Percentiles rank a stretch among this genome's conserved stretches.
These are phyloP conservation scores for Termitomyces sp. DNA, from an alignment of 768 basidiomycete genomes.

Conservation along the genomic window DNA sequence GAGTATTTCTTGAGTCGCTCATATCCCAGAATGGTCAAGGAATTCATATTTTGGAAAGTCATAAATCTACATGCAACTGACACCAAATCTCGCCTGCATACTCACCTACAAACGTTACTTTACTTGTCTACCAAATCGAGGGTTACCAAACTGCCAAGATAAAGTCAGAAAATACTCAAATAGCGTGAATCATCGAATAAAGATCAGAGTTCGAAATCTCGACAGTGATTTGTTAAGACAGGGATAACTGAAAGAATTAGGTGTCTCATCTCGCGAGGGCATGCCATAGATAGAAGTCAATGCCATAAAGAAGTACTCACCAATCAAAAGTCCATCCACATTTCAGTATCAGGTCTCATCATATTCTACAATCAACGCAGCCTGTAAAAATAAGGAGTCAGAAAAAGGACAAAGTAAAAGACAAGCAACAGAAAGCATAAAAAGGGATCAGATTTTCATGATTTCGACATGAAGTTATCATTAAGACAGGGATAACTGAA, in stretches of 20 bases:
- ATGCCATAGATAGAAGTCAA: not conserved
- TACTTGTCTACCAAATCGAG: too few species aligned
- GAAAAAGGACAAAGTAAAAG: not conserved
- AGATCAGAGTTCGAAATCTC: slow-evolving; percentile 28
- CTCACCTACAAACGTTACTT: not conserved
- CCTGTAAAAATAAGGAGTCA: not conserved
- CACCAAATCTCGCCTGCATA: not conserved
- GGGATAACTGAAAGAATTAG: slow-evolving; percentile 28
- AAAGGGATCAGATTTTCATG: slow-evolving; percentile 23
- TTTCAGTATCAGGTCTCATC: too few species aligned
- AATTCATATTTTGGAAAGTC: not conserved
- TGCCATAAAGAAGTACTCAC: slow-evolving; percentile 2
- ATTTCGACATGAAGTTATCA: slow-evolving; percentile 22
- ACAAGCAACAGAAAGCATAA: not conserved
- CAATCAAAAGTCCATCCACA: not conserved
- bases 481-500: slow-evolving; percentile 34
- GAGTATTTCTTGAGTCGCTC: not conserved
- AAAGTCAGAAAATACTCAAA: not conserved
- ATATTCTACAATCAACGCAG: not conserved
- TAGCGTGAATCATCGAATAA: not conserved
- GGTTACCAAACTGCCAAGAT: not conserved
- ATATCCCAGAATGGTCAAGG: not conserved
- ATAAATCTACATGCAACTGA: not conserved
- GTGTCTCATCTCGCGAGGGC: slow-evolving; percentile 19
- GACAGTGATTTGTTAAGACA: slow-evolving; percentile 25